Evolutionary conservation across 2,329 filamentous ascomycete species (phyloP).

Genomic region (Chlorencoelia australis): DNA sequence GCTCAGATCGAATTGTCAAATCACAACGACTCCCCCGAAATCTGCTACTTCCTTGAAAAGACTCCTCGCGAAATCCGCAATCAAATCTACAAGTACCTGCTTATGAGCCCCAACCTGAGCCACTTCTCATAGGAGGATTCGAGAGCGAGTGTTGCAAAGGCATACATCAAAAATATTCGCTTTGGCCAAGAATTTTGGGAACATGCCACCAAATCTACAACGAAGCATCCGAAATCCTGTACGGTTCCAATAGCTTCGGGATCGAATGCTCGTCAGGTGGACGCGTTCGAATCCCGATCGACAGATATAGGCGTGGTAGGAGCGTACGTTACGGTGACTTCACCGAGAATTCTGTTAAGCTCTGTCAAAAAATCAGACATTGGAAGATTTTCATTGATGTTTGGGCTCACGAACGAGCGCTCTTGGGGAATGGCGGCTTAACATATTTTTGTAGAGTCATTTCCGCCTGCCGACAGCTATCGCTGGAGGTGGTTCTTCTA

Average conservation of each 20-base stretch:
- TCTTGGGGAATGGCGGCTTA: background rate
- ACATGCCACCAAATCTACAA: slow-evolving; percentile 1
- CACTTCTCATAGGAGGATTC: background rate
- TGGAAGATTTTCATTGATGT: slow-evolving; percentile 3
- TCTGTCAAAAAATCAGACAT: too few species aligned
- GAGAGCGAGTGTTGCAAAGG: background rate
- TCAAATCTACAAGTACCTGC: slow-evolving; percentile 34
- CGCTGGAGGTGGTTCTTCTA: too few species aligned
- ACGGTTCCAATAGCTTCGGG: slow-evolving; percentile 34
- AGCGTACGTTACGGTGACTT: background rate
- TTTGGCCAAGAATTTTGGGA: slow-evolving; percentile 11
- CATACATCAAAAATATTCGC: background rate
- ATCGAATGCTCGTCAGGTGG: slow-evolving; percentile 2
- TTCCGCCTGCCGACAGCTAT: too few species aligned
- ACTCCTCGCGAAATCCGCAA: slow-evolving; percentile 41
- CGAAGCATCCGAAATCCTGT: slow-evolving; percentile 30
- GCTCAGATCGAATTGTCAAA: background rate
- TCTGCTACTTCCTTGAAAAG: background rate
- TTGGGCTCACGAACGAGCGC: background rate
- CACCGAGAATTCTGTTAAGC: too few species aligned
- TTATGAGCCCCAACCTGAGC: slow-evolving; percentile 5
- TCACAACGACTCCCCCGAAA: too few species aligned
- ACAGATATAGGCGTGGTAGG: background rate
- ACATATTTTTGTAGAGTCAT: too few species aligned
- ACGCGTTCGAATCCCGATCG: background rate